These are phyloP conservation scores for Bruguiera sexangula DNA, from an alignment of 345 rosid genomes.

Conservation along the genomic window DNA sequence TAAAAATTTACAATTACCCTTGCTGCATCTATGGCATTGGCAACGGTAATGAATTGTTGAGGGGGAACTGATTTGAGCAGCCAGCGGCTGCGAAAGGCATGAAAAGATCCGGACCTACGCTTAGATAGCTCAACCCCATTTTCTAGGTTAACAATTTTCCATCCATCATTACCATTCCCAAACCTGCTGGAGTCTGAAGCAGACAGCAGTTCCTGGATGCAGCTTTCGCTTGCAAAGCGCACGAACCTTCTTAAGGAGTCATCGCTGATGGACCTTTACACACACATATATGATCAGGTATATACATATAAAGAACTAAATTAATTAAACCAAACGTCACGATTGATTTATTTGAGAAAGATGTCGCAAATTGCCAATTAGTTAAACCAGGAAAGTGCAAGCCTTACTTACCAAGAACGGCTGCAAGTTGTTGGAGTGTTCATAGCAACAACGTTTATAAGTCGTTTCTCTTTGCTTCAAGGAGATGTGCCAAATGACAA, in stretches of 20 bases:
- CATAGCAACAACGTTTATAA: conserved; percentile 18
- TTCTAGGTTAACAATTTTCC: conserved; percentile 52
- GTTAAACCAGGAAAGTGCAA: too few relatives aligned
- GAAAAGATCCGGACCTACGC: conserved; percentile 56
- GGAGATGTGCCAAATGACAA: neutral
- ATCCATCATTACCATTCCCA: conserved; percentile 53
- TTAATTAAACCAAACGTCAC: neutral
- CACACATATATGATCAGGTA: neutral
- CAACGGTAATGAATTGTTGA: conserved; percentile 65
- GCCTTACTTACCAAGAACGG: conserved; percentile 40
- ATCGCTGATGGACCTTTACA: conserved; percentile 66
- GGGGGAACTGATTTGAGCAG: conserved; percentile 65
- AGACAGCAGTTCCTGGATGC: conserved; percentile 68
- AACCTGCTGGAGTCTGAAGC: conserved; percentile 58
- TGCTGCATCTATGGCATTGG: conserved; percentile 77
- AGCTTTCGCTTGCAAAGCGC: conserved; percentile 71
- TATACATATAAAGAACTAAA: neutral
- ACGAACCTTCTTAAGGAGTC: conserved; percentile 73
- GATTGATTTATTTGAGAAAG: neutral
- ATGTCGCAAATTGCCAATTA: neutral
- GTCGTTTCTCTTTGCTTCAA: neutral
- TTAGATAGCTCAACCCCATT: conserved; percentile 69
- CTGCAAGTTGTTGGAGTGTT: conserved; percentile 34
- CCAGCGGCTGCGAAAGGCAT: conserved; percentile 69
- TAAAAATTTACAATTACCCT: conserved; percentile 38